These are phyloP conservation scores for Fusarium denticulatum DNA, from an alignment of 2,329 filamentous ascomycete species.

Conservation along the genomic window DNA sequence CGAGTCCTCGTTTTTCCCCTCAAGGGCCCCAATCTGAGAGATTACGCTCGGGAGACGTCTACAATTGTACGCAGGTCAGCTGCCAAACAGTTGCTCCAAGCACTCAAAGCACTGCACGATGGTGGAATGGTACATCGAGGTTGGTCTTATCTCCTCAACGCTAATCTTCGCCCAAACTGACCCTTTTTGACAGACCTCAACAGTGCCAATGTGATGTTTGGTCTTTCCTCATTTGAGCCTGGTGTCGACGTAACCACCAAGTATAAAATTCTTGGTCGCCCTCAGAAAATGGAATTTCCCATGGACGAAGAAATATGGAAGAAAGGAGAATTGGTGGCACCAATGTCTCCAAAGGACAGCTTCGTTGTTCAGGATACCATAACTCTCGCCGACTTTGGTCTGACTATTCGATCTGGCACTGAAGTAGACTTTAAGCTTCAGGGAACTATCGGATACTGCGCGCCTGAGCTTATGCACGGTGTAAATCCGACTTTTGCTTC, in stretches of 20 bases:
- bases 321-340: fast-evolving
- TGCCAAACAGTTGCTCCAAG: background rate
- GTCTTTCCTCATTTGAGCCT: background rate
- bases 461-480: background rate
- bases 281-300: background rate
- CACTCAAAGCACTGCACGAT: background rate
- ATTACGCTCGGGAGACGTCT: background rate
- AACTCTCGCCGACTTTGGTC: background rate
- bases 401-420: background rate
- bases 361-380: background rate
- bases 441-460: background rate
- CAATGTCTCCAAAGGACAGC: background rate
- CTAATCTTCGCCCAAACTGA: fast-evolving
- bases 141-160: too few relatives aligned
- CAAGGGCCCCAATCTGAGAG: background rate
- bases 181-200: background rate
- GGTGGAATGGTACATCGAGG: background rate
- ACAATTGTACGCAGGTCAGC: background rate
- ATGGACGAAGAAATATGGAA: background rate
- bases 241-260: background rate
- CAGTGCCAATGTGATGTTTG: background rate
- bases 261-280: background rate
- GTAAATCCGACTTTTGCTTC: background rate
- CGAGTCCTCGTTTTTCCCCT: background rate
- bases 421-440: background rate